A percentile compares a stretch with the other conserved stretches of the same genome.
Evolutionary conservation across 2,329 filamentous ascomycete genomes (phyloP).

Genomic region (Volutella citrinella): DNA sequence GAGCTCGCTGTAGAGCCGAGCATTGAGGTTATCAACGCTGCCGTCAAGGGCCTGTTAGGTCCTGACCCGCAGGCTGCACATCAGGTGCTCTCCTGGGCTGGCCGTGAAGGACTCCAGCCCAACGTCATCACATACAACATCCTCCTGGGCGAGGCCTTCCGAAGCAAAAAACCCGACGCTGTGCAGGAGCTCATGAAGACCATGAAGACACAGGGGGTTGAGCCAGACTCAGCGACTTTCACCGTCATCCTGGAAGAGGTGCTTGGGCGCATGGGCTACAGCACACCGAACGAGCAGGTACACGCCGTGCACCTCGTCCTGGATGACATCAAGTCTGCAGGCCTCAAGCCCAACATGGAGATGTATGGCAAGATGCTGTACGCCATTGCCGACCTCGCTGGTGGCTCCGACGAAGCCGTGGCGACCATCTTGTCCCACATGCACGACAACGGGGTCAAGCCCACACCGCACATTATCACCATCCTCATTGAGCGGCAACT

Average conservation of each 20-base stretch:
- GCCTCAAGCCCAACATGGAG: constrained; percentile 57
- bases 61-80: constrained; percentile 48
- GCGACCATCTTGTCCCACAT: constrained; percentile 63
- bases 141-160: constrained; percentile 60
- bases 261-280: constrained; percentile 39
- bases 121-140: constrained; percentile 65
- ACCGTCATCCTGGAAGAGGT: constrained; percentile 67
- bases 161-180: constrained; percentile 43
- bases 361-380: constrained; percentile 71
- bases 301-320: constrained; percentile 54
- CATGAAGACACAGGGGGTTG: constrained; percentile 56
- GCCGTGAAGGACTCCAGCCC: constrained; percentile 50
- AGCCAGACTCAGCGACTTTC: constrained; percentile 67
- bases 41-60: constrained; percentile 60
- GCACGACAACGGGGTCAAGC: constrained; percentile 46
- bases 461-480: constrained; percentile 68
- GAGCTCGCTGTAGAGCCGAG: constrained; percentile 51
- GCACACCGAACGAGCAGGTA: constrained; percentile 47
- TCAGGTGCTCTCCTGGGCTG: constrained; percentile 58
- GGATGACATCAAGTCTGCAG: constrained; percentile 52
- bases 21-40: constrained; percentile 67
- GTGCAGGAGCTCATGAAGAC: constrained; percentile 51
- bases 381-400: constrained; percentile 33
- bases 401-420: constrained; percentile 47
- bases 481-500: constrained; percentile 70